phyloP scores from a whole-genome alignment of 257 asterid species.

The Lithospermum erythrorhizon region DNA sequence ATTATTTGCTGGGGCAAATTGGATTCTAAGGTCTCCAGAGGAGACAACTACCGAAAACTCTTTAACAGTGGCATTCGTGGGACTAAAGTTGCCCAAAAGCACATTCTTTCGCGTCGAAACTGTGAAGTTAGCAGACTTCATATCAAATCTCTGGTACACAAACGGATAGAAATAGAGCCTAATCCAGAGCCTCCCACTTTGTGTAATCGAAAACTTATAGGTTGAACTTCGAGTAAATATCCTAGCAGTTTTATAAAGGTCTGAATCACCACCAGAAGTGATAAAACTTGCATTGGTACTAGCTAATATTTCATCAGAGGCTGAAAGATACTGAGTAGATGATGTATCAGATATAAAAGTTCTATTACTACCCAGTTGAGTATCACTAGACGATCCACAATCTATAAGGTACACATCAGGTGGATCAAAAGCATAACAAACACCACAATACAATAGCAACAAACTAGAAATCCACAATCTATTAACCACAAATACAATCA shows the following conservation, averaged over 20 bases:
- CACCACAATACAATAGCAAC: slow-evolving; percentile 11
- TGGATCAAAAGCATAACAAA: slow-evolving; percentile 30
- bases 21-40: slow-evolving; percentile 33
- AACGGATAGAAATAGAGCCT: slow-evolving; percentile 39
- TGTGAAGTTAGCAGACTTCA: slow-evolving; percentile 28
- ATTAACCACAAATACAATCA: slow-evolving; percentile 17
- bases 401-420: slow-evolving; percentile 24
- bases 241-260: slow-evolving; percentile 32
- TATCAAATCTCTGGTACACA: slow-evolving; percentile 15
- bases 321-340: slow-evolving; percentile 22
- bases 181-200: slow-evolving; percentile 32
- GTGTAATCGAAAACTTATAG: slow-evolving; percentile 27
- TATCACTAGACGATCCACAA: slow-evolving; percentile 33
- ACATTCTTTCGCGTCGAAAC: slow-evolving; percentile 29
- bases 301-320: slow-evolving; percentile 26
- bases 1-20: slow-evolving; percentile 31
- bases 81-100: slow-evolving; percentile 28
- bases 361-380: slow-evolving; percentile 15
- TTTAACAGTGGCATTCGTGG: slow-evolving; percentile 19
- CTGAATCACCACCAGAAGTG: slow-evolving; percentile 10
- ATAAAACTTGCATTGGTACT: slow-evolving; percentile 16
- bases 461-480: slow-evolving; percentile 13
- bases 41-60: slow-evolving; percentile 44
- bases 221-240: slow-evolving; percentile 21
- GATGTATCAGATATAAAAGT: slow-evolving; percentile 29